Conservation (phyloP, 23 red algal species). For the Gracilariopsis chorda region DNA sequence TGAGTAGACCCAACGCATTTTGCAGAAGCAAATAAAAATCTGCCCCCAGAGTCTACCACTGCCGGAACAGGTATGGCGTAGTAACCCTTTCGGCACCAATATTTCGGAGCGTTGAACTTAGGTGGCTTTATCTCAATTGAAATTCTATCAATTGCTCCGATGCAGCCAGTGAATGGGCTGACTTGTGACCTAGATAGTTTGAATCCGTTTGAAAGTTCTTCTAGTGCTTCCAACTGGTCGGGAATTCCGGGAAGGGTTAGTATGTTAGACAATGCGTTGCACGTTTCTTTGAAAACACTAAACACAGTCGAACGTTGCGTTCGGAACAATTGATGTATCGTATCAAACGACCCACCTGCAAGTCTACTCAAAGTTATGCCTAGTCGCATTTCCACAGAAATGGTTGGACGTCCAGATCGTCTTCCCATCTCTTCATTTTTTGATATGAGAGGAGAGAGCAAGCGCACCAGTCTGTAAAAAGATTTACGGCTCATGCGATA, state of each 20-base stretch:
- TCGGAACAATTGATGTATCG: neutral
- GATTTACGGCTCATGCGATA: neutral
- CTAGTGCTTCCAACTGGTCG: neutral
- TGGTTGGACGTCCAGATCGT: neutral
- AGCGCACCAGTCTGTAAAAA: neutral
- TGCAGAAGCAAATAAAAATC: constrained; percentile 12
- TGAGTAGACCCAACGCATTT: neutral
- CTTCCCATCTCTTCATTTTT: neutral
- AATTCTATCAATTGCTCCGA: constrained; percentile 20
- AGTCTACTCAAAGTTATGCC: neutral
- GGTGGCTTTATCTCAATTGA: neutral
- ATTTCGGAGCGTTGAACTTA: neutral
- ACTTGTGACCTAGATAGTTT: neutral
- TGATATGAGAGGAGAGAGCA: neutral
- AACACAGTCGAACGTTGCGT: neutral
- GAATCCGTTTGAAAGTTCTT: neutral
- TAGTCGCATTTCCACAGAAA: neutral
- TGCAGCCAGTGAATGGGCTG: neutral
- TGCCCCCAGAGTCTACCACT: neutral
- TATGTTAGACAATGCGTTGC: neutral
- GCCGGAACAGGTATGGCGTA: constrained; percentile 24
- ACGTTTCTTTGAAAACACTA: neutral
- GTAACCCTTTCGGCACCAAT: neutral
- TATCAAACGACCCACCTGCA: neutral
- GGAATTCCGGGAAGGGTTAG: neutral